Conservation (phyloP, 495 filamentous ascomycete species). For the Aspergillus ellipticus region DNA sequence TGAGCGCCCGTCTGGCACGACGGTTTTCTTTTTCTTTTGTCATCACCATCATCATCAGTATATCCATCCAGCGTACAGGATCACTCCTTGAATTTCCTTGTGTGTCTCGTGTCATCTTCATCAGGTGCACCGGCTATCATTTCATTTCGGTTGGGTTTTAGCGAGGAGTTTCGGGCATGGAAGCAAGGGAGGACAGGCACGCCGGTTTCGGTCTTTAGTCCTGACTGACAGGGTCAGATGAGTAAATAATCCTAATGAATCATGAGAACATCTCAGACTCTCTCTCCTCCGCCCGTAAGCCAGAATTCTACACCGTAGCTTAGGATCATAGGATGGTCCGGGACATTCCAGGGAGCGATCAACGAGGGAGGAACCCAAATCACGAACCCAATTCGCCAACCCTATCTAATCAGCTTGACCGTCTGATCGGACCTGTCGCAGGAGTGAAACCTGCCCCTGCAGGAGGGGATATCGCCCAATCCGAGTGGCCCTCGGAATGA, state of each 20-base stretch:
- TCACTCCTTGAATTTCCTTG: conserved; percentile 7
- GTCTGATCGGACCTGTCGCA: neutral
- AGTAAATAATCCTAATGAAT: conserved; percentile 1
- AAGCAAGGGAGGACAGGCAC: conserved; percentile 14
- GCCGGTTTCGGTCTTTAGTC: conserved; percentile 3
- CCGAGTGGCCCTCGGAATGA: too few relatives aligned
- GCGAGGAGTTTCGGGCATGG: conserved; percentile 20
- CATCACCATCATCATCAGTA: neutral
- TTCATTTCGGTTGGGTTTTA: conserved; percentile 9
- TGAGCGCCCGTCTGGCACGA: neutral
- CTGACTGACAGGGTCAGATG: neutral
- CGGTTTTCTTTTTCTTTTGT: conserved; percentile 3
- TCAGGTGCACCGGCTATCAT: neutral
- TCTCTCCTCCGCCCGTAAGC: neutral
- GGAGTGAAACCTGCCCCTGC: neutral
- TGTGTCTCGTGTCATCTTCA: neutral
- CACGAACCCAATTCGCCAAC: neutral
- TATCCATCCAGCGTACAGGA: conserved; percentile 1
- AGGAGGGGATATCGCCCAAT: neutral
- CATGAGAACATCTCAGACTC: neutral
- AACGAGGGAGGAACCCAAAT: conserved; percentile 1
- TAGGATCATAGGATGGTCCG: neutral
- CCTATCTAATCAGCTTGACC: conserved; percentile 2
- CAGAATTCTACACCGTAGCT: neutral
- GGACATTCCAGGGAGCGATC: neutral